phyloP scores from a whole-genome alignment of 495 filamentous ascomycete species.

The Aspergillus egyptiacus region DNA sequence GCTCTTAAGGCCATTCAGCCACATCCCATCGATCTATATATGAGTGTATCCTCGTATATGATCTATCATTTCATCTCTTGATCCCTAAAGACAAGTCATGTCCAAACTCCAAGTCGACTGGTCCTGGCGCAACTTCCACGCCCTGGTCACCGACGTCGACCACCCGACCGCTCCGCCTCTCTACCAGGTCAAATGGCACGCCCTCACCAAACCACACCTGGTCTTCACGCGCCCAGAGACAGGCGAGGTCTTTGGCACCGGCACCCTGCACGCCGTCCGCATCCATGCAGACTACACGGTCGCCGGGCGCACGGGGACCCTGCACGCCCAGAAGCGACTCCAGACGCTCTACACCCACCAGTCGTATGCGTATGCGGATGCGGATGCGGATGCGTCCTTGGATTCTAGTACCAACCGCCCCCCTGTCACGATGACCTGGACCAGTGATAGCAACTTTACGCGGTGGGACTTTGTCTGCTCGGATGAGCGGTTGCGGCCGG shows the following conservation, averaged over 20 bases:
- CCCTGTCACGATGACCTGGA: slow-evolving; percentile 29
- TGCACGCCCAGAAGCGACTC: slow-evolving; percentile 28
- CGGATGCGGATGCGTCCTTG: too few relatives aligned
- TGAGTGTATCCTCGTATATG: too few relatives aligned
- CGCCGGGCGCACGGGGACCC: slow-evolving; percentile 18
- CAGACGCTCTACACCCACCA: slow-evolving; percentile 28
- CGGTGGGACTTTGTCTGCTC: slow-evolving; percentile 34
- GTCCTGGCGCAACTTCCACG: slow-evolving; percentile 25
- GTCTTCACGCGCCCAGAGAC: too few relatives aligned
- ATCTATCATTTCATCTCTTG: too few relatives aligned
- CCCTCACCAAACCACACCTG: slow-evolving; percentile 6
- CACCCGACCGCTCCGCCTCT: slow-evolving; percentile 9
- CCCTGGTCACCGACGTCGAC: slow-evolving; percentile 11
- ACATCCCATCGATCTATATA: too few relatives aligned
- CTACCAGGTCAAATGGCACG: slow-evolving; percentile 20
- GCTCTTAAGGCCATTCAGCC: too few relatives aligned
- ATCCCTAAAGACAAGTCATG: too few relatives aligned
- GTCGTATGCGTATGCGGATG: slow-evolving; percentile 21
- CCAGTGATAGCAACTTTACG: slow-evolving; percentile 23
- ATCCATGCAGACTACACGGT: slow-evolving; percentile 29
- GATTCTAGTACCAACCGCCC: slow-evolving; percentile 17
- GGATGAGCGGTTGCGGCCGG: slow-evolving; percentile 25
- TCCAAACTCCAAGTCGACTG: slow-evolving; percentile 22
- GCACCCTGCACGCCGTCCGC: slow-evolving; percentile 20
- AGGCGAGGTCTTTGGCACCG: too few relatives aligned